Evolutionary conservation across 768 basidiomycete species (phyloP).

Genomic region (Phanerochaete sordida): DNA sequence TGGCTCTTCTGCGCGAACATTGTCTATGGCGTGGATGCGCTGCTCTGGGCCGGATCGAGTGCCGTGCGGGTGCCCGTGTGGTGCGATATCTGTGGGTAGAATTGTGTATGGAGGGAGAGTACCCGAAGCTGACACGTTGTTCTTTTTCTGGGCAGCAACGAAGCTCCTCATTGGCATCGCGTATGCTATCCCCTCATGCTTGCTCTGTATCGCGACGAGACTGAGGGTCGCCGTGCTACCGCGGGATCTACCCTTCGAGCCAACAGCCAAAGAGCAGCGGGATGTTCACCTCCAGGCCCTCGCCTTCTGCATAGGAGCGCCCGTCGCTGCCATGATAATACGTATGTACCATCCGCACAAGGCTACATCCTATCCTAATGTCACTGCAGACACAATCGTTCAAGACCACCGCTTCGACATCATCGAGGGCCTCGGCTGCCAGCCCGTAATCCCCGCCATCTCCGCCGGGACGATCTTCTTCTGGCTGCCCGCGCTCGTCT

Average conservation of each 20-base stretch:
- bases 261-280: background rate
- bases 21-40: conserved; percentile 51
- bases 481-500: background rate
- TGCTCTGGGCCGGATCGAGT: conserved; percentile 58
- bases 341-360: background rate
- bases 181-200: conserved; percentile 30
- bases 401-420: conserved; percentile 54
- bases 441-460: conserved; percentile 31
- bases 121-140: background rate
- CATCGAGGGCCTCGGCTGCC: conserved; percentile 56
- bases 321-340: conserved; percentile 41
- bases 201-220: conserved; percentile 30
- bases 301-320: conserved; percentile 50
- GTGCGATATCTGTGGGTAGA: conserved; percentile 71
- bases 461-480: background rate
- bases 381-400: conserved; percentile 24
- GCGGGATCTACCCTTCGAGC: background rate
- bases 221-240: background rate
- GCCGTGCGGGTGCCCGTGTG: conserved; percentile 48
- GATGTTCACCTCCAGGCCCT: conserved; percentile 38
- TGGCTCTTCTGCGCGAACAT: conserved; percentile 59
- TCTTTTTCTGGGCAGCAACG: conserved; percentile 11
- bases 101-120: too few species aligned
- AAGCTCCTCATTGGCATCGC: conserved; percentile 15
- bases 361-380: background rate